Percentiles rank a stretch among this genome's conserved stretches.
phyloP scores from a whole-genome alignment of 2,329 filamentous ascomycete genomes.

The Pestalotiopsis sp. region DNA sequence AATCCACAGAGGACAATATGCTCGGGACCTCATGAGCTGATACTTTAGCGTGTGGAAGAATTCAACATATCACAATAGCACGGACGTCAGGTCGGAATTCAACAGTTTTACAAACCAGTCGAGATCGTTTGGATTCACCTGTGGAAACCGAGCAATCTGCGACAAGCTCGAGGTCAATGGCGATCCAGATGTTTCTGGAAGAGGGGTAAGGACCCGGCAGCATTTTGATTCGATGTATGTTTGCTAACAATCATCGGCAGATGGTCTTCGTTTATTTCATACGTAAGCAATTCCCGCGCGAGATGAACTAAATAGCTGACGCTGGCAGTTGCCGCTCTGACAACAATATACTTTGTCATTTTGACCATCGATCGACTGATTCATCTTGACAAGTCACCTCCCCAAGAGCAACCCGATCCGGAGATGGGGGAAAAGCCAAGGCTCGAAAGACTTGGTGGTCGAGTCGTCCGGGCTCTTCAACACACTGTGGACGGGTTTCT shows the following conservation, averaged over 20 bases:
- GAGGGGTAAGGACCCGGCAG: not conserved
- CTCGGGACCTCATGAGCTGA: not conserved
- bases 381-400: too few relatives aligned
- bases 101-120: not conserved
- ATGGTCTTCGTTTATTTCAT: not conserved
- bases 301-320: not conserved
- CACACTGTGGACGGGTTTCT: not conserved
- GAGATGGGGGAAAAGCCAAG: too few relatives aligned
- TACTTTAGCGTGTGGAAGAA: not conserved
- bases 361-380: not conserved
- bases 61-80: not conserved
- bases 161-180: not conserved
- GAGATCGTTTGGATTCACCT: not conserved
- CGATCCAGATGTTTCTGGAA: not conserved
- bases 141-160: not conserved
- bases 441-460: too few relatives aligned
- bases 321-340: not conserved
- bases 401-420: too few relatives aligned
- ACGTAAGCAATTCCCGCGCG: not conserved
- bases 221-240: not conserved
- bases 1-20: not conserved
- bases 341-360: not conserved
- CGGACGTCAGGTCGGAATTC: not conserved
- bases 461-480: not conserved
- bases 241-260: not conserved